Percentiles rank a stretch among this genome's conserved stretches.
Conservation (phyloP, 768 basidiomycete genomes). For the Asterophora lycoperdoides region DNA sequence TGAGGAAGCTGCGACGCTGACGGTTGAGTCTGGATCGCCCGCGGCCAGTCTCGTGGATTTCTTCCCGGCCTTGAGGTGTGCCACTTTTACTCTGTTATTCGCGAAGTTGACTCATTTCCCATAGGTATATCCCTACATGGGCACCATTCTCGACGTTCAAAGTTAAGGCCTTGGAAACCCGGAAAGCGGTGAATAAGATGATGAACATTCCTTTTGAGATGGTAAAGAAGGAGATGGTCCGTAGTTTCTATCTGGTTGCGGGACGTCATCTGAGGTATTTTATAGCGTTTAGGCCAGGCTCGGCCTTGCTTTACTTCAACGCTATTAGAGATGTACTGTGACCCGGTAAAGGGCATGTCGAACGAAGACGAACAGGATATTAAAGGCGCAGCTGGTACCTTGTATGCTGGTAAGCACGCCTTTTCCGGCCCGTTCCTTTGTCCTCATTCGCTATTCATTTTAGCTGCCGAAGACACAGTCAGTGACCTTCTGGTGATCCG, state of each 20-base stretch:
- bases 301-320: constrained; percentile 42
- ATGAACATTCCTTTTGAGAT: constrained; percentile 48
- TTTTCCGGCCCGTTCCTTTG: neutral
- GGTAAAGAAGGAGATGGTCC: constrained; percentile 47
- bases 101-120: neutral
- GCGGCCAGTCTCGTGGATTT: constrained; percentile 47
- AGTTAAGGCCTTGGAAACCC: constrained; percentile 37
- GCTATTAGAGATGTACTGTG: constrained; percentile 37
- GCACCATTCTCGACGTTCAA: constrained; percentile 46
- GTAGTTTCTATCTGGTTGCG: neutral
- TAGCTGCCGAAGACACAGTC: constrained; percentile 41
- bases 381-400: constrained; percentile 51
- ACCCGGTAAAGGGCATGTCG: constrained; percentile 28
- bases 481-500: neutral
- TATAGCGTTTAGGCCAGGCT: constrained; percentile 39
- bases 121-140: constrained; percentile 47
- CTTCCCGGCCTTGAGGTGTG: constrained; percentile 40
- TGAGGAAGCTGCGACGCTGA: constrained; percentile 42
- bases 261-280: constrained; percentile 8
- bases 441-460: neutral
- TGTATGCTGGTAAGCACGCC: constrained; percentile 39
- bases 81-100: constrained; percentile 2
- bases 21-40: constrained; percentile 42
- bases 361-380: constrained; percentile 49
- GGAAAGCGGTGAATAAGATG: constrained; percentile 43